Conservation (phyloP, 2,329 filamentous ascomycete genomes). For the Ophiostoma fasciatum region DNA sequence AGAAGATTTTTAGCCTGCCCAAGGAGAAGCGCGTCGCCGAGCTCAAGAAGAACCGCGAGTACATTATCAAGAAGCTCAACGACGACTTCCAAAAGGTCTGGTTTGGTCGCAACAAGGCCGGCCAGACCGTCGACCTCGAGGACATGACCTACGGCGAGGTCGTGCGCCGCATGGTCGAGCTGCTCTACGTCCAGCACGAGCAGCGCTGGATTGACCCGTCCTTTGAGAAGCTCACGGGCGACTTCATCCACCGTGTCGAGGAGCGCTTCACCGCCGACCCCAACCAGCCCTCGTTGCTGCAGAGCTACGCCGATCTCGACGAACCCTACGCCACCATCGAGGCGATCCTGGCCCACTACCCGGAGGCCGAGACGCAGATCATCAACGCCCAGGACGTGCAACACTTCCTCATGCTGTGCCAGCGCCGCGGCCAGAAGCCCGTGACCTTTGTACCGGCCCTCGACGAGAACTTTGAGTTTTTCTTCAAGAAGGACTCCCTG, state of each 20-base stretch:
- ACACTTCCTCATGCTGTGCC: constrained; percentile 86
- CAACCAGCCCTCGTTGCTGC: constrained; percentile 66
- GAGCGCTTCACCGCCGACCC: constrained; percentile 73
- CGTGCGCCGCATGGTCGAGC: constrained; percentile 69
- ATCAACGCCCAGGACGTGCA: constrained; percentile 98
- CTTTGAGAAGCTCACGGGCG: constrained; percentile 68
- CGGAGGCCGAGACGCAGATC: constrained; percentile 75
- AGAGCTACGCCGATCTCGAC: constrained; percentile 78
- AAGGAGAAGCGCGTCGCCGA: constrained; percentile 85
- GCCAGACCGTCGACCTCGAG: constrained; percentile 72
- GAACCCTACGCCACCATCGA: constrained; percentile 67
- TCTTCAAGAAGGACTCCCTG: constrained; percentile 99
- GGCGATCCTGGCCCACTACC: constrained; percentile 67
- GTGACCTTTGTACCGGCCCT: constrained; percentile 91
- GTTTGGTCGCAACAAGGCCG: constrained; percentile 76
- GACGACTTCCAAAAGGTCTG: constrained; percentile 95
- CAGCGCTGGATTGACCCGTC: constrained; percentile 83
- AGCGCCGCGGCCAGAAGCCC: constrained; percentile 86
- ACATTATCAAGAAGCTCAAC: constrained; percentile 93
- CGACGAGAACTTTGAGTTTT: constrained; percentile 96
- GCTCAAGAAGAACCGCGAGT: constrained; percentile 73
- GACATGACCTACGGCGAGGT: constrained; percentile 94
- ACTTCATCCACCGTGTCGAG: constrained; percentile 93
- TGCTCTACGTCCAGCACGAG: constrained; percentile 86
- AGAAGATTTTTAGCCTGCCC: constrained; percentile 92